Evolutionary conservation across 495 filamentous ascomycete species (phyloP), one percentile per base, ranked within the genome.

Genomic region (Hypomontagnella submonticulosa): DNA sequence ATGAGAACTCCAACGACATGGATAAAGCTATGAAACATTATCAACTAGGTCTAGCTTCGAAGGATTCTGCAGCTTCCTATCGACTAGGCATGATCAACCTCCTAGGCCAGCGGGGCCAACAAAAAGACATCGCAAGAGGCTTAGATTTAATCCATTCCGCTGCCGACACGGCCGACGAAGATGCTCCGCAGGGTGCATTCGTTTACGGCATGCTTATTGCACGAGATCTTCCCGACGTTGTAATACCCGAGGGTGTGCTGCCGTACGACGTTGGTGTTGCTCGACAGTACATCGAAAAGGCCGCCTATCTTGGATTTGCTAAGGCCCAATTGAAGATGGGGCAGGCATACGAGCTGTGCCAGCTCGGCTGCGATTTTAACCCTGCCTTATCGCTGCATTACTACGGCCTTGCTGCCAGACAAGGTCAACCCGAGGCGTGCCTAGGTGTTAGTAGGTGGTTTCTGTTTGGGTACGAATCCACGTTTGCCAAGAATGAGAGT

Each of bases 371-470:
- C 73, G 94, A 98, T 66, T 99, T 99, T 76, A 91, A 94, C 68
- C 95, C 95, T 0, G 88, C 90, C 4, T 79, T 96, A 49, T 97
- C 94, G 4, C 76, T 99, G 58, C 95, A 99, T 68, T 99, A 99
- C 76, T 97, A 97, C 73, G 92, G 92, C 53, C 83, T 99, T 38
- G 96, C 95, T 15, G 89, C 95, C 3, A 87, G 90, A 38, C 96
- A 98, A 76, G 85, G 84, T 30, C 92, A 97, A 68, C 78, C 91
- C 0, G 95, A 98, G 70, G 95, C 94, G 0, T 92, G 97, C 51
- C 92, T 99, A 85, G 92, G 93, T 19, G 94, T 99, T 60, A 97
- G 93, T 72, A 96, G 97, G 76, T 99, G 95, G 95, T 98, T 98
- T 76, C 82, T 99, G 20, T 97, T 95, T 71, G 95, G 95, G 6